phyloP scores from a whole-genome alignment of 2,329 filamentous ascomycete species.

The Exutisphaerella laricina region DNA sequence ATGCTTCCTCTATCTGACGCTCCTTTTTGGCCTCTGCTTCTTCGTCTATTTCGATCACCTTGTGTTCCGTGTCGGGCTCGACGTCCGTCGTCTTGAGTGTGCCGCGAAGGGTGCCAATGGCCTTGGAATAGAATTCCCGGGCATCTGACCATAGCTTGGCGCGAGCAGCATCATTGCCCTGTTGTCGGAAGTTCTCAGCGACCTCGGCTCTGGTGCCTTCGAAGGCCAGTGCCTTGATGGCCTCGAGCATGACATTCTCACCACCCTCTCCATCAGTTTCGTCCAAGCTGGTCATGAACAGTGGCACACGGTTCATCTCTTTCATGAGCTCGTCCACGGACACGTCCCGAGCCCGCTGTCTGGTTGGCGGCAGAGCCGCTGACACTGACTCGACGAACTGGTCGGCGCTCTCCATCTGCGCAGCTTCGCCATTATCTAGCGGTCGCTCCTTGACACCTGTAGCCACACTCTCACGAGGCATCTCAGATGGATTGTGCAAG shows the following conservation, averaged over 20 bases:
- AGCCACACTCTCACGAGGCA: background rate
- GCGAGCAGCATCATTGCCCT: conserved; percentile 83
- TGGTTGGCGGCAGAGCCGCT: conserved; percentile 52
- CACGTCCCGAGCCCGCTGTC: conserved; percentile 53
- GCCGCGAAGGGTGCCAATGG: conserved; percentile 59
- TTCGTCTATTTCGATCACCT: conserved; percentile 49
- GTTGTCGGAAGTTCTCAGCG: conserved; percentile 76
- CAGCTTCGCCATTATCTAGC: conserved; percentile 5
- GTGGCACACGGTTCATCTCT: conserved; percentile 65
- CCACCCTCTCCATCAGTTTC: conserved; percentile 51
- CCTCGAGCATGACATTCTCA: conserved; percentile 78
- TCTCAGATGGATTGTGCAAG: background rate
- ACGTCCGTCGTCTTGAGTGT: conserved; percentile 15
- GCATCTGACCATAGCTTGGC: conserved; percentile 72
- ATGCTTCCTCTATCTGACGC: conserved; percentile 62
- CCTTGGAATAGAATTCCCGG: conserved; percentile 86
- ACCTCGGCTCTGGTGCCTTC: conserved; percentile 86
- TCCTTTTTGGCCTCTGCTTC: conserved; percentile 59
- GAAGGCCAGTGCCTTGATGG: conserved; percentile 82
- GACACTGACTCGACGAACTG: conserved; percentile 20
- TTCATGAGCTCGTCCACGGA: conserved; percentile 55
- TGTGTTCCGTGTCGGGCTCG: conserved; percentile 5
- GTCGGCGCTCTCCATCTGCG: conserved; percentile 14
- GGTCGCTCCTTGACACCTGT: background rate
- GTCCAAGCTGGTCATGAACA: conserved; percentile 93